Conservation (phyloP, 768 basidiomycete species). For the Fomitopsis serialis region DNA sequence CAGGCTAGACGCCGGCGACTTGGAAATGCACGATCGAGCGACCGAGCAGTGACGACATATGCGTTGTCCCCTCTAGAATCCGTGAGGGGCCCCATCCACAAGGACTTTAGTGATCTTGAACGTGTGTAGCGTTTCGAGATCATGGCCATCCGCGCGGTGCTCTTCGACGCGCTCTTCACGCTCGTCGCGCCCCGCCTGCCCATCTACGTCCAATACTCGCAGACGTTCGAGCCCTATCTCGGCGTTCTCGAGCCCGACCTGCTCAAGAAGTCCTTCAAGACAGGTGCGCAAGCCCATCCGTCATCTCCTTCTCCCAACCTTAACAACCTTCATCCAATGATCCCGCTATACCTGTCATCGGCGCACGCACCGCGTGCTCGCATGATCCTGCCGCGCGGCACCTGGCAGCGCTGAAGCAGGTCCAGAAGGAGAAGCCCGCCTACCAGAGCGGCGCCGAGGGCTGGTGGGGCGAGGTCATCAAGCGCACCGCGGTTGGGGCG, state of each 20-base stretch:
- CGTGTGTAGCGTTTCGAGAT: too few relatives aligned
- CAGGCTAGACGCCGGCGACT: too few relatives aligned
- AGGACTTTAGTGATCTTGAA: too few relatives aligned
- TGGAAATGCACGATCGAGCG: too few relatives aligned
- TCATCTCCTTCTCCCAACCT: background rate
- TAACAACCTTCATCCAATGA: too few relatives aligned
- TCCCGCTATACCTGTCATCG: too few relatives aligned
- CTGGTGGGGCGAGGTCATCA: constrained; percentile 82
- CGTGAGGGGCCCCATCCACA: too few relatives aligned
- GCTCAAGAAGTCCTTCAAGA: constrained; percentile 55
- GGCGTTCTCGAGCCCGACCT: constrained; percentile 50
- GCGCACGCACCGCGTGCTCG: too few relatives aligned
- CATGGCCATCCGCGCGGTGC: constrained; percentile 52
- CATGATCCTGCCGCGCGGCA: background rate
- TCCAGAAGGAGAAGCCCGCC: constrained; percentile 55
- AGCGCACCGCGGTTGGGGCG: constrained; percentile 67
- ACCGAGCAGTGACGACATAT: too few relatives aligned
- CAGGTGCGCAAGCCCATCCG: constrained; percentile 36
- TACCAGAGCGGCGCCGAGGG: constrained; percentile 48
- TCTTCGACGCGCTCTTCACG: constrained; percentile 81
- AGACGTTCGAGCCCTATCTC: constrained; percentile 61
- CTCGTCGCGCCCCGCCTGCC: constrained; percentile 64
- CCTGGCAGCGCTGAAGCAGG: constrained; percentile 36
- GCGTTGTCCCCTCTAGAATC: too few relatives aligned
- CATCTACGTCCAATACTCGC: constrained; percentile 60